Evolutionary conservation across 139 green algal genomes (phyloP).

Genomic region (Micractinium sp.): DNA sequence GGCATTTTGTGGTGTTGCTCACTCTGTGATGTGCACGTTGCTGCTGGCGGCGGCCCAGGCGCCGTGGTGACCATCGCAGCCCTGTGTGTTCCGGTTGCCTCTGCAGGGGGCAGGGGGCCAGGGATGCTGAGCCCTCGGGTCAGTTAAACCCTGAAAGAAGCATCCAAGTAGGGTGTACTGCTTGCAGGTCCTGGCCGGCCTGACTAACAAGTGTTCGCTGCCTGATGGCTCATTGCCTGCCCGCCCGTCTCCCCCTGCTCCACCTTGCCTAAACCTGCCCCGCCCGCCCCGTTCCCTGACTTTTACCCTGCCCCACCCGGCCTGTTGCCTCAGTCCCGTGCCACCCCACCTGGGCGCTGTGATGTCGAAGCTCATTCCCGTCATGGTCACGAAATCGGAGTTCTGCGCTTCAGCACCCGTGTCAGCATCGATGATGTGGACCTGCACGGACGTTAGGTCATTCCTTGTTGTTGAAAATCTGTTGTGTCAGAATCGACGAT

Average conservation of each 20-base stretch:
- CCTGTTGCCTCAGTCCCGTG: too few relatives aligned
- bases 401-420: not conserved
- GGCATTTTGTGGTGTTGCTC: not conserved
- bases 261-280: too few relatives aligned
- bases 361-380: not conserved
- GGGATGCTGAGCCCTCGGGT: not conserved
- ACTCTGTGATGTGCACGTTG: constrained; percentile 1
- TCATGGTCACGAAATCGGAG: constrained; percentile 5
- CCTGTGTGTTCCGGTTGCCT: not conserved
- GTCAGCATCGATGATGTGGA: constrained; percentile 7
- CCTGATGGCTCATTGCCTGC: too few relatives aligned
- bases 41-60: not conserved
- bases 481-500: too few relatives aligned
- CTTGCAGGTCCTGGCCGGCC: too few relatives aligned
- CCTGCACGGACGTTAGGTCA: not conserved
- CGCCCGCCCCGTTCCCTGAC: too few relatives aligned
- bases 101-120: not conserved
- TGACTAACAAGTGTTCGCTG: too few relatives aligned
- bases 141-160: too few relatives aligned
- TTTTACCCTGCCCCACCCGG: too few relatives aligned
- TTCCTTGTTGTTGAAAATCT: too few relatives aligned
- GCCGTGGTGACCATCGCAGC: not conserved
- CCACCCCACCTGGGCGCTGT: not conserved
- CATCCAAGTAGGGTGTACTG: too few relatives aligned
- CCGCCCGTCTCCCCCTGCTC: too few relatives aligned